Conservation (phyloP, 352 stramenopile genomes). For the Pseudoperonospora humuli region DNA sequence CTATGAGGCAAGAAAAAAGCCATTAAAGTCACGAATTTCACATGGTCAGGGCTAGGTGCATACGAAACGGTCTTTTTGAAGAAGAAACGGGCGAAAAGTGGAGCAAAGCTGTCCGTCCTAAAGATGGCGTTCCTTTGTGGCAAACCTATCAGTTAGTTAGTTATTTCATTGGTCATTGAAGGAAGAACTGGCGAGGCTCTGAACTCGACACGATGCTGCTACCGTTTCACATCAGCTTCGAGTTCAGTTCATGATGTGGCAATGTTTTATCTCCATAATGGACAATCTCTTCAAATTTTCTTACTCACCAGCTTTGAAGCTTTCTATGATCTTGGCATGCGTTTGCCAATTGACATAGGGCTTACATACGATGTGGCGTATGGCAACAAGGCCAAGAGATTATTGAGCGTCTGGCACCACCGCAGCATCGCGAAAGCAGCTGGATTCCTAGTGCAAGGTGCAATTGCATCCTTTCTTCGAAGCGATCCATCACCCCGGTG, state of each 20-base stretch:
- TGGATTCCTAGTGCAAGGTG: conserved; percentile 9
- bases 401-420: conserved; percentile 8
- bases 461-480: conserved; percentile 9
- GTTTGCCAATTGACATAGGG: conserved; percentile 9
- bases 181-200: too few species aligned
- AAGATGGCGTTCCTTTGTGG: not conserved
- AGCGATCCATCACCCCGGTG: conserved; percentile 14
- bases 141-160: too few species aligned
- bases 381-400: conserved; percentile 14
- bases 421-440: conserved; percentile 24
- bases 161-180: too few species aligned
- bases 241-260: too few species aligned
- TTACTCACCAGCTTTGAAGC: too few species aligned
- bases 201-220: too few species aligned
- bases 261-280: too few species aligned
- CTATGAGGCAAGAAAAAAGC: conserved; percentile 27
- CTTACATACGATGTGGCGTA: conserved; percentile 12
- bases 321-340: conserved; percentile 1
- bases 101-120: not conserved
- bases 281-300: too few species aligned
- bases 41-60: conserved; percentile 5
- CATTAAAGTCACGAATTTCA: conserved; percentile 18
- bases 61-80: conserved; percentile 10
- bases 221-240: too few species aligned
- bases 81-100: too few species aligned